Base-by-base conservation (phyloP, 768 basidiomycete species). In the Mycena metata region DNA sequence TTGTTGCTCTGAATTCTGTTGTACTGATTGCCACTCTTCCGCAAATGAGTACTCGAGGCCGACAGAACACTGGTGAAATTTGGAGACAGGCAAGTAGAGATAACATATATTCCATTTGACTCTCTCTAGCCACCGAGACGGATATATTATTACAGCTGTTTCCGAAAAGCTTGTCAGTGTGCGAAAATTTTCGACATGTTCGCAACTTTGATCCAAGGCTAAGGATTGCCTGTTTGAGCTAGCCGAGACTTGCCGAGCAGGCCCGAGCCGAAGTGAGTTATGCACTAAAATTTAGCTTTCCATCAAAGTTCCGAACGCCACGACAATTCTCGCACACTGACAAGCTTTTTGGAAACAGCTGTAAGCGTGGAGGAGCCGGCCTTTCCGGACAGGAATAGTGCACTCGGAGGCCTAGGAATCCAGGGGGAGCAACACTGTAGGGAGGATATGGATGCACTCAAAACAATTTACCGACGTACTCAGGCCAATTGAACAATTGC, bases 41-140 rank as follows among this genome's bases (percentile, higher is more conserved):
- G 51, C 51, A 52, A 43, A 52, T 36, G 51, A 52, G 51, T 52
- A 52, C 51, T 52, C 51, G 51, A 52, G 51, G 51, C 51, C 51
- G 26, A 52, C 51, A 52, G 30, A 52, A 52, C 51, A 51, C 33
- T 51, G 50, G 50, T 51, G 50, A 51, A 51, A 35, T 52, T 52
- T 52, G 51, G 51, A 52, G 51, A 52, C 51, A 52, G 51, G 16
- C 30, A 52, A 52, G 51, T 35, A 52, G 51, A 52, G 51, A 52
- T 52, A 43, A 43, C 15, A 36, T 52, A 52, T 52, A 35, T 52
- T 52, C 15, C 51, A 52, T 52, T 52, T 19, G 51, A 52, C 51
- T 52, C 51, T 52, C 51, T 26, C 51, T 52, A 36, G 51, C 51
- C 51, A 52, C 26, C 33, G 51, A 52, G 51, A 52, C 51, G 51